Conservation (phyloP, 228 moss, liverwort and hornwort species). For the Sphagnum magellanicum region DNA sequence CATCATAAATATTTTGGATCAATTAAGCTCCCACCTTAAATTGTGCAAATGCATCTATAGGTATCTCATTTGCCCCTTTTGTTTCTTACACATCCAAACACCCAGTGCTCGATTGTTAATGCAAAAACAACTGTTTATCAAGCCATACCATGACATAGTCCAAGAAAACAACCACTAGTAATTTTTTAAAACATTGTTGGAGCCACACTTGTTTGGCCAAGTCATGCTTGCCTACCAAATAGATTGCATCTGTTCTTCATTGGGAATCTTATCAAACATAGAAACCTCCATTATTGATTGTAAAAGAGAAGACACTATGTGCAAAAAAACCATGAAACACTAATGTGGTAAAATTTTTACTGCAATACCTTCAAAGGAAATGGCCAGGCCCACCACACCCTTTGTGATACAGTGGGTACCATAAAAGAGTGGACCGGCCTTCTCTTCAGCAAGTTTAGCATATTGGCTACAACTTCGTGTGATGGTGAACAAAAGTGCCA, state of each 20-base stretch:
- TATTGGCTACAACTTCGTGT: slow-evolving; percentile 18
- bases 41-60: slow-evolving; percentile 40
- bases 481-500: slow-evolving; percentile 32
- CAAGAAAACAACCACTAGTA: too few species aligned
- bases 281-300: neutral
- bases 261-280: neutral
- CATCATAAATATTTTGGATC: too few species aligned
- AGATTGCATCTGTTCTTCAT: neutral
- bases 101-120: neutral
- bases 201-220: neutral
- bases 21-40: slow-evolving; percentile 1
- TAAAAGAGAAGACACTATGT: neutral
- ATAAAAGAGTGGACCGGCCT: slow-evolving; percentile 21
- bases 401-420: slow-evolving; percentile 16
- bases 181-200: too few species aligned
- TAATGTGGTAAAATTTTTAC: neutral
- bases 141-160: too few species aligned
- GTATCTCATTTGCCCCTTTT: slow-evolving; percentile 17
- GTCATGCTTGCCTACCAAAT: neutral
- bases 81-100: neutral
- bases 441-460: slow-evolving; percentile 13
- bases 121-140: neutral
- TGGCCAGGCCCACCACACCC: slow-evolving; percentile 43
- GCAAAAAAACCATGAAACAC: neutral
- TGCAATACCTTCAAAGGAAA: slow-evolving; percentile 33